Evolutionary conservation across 2,329 filamentous ascomycete species (phyloP).

Genomic region (Alternaria triticimaculans): DNA sequence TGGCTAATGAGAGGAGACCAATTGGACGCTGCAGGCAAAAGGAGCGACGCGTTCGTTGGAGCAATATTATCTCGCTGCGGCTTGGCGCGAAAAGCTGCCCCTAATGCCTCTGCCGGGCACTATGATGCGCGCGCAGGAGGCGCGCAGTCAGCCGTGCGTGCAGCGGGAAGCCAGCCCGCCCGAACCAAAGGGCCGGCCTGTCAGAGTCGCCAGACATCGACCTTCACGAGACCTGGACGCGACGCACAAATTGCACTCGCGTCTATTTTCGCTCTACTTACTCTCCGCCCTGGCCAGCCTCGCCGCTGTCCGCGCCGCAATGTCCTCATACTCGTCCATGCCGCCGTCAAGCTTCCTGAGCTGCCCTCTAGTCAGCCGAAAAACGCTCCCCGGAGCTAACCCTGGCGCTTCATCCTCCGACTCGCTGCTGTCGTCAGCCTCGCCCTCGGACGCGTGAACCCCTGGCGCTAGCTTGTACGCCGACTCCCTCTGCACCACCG

Average conservation of each 20-base stretch:
- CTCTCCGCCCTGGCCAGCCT: constrained; percentile 8
- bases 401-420: constrained; percentile 56
- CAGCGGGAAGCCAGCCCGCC: constrained; percentile 24
- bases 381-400: constrained; percentile 50
- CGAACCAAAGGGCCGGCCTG: constrained; percentile 10
- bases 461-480: constrained; percentile 47
- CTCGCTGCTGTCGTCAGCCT: constrained; percentile 53
- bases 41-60: constrained; percentile 32
- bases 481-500: constrained; percentile 69
- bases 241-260: not conserved
- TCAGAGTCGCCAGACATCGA: too few species aligned
- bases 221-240: too few species aligned
- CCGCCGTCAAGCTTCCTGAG: constrained; percentile 46
- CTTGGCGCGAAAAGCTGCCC: constrained; percentile 33
- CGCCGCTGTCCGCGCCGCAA: constrained; percentile 41
- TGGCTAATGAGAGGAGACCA: constrained; percentile 20
- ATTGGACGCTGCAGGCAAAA: constrained; percentile 27
- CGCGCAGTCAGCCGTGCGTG: constrained; percentile 23
- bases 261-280: not conserved
- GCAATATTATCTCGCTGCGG: constrained; percentile 26
- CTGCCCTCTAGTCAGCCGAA: constrained; percentile 44
- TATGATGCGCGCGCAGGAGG: constrained; percentile 26
- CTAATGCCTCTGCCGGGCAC: constrained; percentile 21
- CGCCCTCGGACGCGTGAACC: constrained; percentile 51
- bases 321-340: constrained; percentile 49